A percentile compares a stretch with the other conserved stretches of the same genome.
These are phyloP conservation scores for Shiraia sp. DNA, from an alignment of 2,329 filamentous ascomycete genomes.

Conservation along the genomic window DNA sequence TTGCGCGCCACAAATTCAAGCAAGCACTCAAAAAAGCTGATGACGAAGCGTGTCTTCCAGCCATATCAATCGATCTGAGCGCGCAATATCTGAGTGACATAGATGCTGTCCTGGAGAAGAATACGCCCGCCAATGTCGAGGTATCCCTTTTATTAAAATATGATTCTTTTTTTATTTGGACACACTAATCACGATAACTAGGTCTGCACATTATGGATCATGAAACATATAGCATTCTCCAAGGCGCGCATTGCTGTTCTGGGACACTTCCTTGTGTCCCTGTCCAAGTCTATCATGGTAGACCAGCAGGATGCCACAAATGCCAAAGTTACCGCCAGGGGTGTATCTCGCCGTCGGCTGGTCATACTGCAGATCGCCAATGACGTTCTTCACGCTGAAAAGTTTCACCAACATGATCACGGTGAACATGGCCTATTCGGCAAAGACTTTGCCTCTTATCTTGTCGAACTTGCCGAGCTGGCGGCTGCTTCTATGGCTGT, in stretches of 20 bases:
- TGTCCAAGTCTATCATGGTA: slow-evolving; percentile 63
- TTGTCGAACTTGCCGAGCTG: slow-evolving; percentile 65
- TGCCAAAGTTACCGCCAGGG: too few relatives aligned
- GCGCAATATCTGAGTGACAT: slow-evolving; percentile 27
- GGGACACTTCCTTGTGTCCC: slow-evolving; percentile 73
- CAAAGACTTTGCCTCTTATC: slow-evolving; percentile 55
- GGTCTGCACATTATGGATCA: slow-evolving; percentile 87
- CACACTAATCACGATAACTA: slow-evolving; percentile 50
- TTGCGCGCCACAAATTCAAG: slow-evolving; percentile 36
- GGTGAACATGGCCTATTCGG: slow-evolving; percentile 13
- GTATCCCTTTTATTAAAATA: slow-evolving; percentile 34
- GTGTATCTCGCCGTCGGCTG: slow-evolving; percentile 67
- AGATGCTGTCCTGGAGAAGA: slow-evolving; percentile 33
- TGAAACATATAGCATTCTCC: slow-evolving; percentile 72
- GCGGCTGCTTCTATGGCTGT: slow-evolving; percentile 59
- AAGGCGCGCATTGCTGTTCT: slow-evolving; percentile 66
- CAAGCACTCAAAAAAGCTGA: slow-evolving; percentile 30
- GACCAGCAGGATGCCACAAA: slow-evolving; percentile 14
- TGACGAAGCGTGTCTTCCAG: slow-evolving; percentile 16
- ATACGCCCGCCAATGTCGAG: slow-evolving; percentile 36
- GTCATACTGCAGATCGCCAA: slow-evolving; percentile 79
- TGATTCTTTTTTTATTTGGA: slow-evolving; percentile 23
- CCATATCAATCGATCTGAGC: slow-evolving; percentile 26
- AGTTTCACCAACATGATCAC: slow-evolving; percentile 20
- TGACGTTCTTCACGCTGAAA: slow-evolving; percentile 67